phyloP scores from a whole-genome alignment of 1,139 yeast genomes.

The Candida freyschussii region DNA sequence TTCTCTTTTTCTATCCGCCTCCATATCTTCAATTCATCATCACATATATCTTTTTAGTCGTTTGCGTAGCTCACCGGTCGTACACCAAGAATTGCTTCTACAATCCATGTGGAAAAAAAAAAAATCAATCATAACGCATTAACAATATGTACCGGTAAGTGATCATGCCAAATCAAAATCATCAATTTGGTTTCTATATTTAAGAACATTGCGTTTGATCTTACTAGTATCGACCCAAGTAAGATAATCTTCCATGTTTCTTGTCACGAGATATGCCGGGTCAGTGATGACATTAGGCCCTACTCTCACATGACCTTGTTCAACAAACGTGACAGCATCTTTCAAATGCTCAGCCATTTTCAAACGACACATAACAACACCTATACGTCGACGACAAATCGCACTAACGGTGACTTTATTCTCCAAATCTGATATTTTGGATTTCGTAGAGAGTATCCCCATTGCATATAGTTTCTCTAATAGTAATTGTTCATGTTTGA shows the following conservation, averaged over 20 bases:
- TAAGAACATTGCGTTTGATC: constrained; percentile 84
- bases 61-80: no score
- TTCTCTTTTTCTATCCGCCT: not conserved
- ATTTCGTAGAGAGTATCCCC: constrained; percentile 81
- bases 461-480: constrained; percentile 81
- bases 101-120: no score
- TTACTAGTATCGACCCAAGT: constrained; percentile 97
- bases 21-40: not conserved
- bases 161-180: constrained; percentile 60
- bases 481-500: constrained; percentile 80
- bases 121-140: not conserved
- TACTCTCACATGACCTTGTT: constrained; percentile 96
- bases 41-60: no score
- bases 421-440: constrained; percentile 90
- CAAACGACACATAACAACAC: constrained; percentile 91
- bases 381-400: constrained; percentile 84
- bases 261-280: constrained; percentile 89
- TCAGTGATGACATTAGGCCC: constrained; percentile 96
- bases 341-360: constrained; percentile 89
- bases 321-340: constrained; percentile 89
- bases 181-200: constrained; percentile 82
- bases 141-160: not conserved
- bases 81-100: no score
- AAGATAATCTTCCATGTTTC: constrained; percentile 91
- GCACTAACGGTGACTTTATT: constrained; percentile 90